These are phyloP conservation scores for Saturnispora ahearnii DNA, from an alignment of 805 yeast species.

Conservation along the genomic window DNA sequence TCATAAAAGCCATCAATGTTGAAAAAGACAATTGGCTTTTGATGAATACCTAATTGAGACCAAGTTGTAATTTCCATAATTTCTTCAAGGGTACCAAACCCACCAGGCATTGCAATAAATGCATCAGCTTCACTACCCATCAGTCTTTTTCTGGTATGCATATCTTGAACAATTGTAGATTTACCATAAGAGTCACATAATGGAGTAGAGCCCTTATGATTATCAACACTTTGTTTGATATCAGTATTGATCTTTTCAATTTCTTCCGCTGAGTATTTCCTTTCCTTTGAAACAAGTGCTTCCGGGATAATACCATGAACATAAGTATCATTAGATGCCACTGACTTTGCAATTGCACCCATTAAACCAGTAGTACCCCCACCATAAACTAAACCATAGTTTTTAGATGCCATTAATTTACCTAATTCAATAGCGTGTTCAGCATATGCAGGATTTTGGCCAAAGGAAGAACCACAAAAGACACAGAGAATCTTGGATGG, in stretches of 20 bases:
- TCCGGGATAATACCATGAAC: slow-evolving; percentile 86
- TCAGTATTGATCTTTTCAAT: slow-evolving; percentile 39
- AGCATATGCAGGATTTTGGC: slow-evolving; percentile 42
- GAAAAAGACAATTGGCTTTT: slow-evolving; percentile 68
- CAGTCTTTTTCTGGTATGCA: slow-evolving; percentile 81
- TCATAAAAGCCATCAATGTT: slow-evolving; percentile 78
- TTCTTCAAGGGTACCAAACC: slow-evolving; percentile 85
- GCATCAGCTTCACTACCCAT: slow-evolving; percentile 78
- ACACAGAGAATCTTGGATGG: slow-evolving; percentile 56
- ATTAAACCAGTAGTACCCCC: slow-evolving; percentile 84
- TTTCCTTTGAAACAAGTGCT: slow-evolving; percentile 67
- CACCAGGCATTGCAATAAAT: slow-evolving; percentile 86
- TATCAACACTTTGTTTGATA: slow-evolving; percentile 43
- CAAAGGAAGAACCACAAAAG: slow-evolving; percentile 79
- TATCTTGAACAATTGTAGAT: slow-evolving; percentile 74
- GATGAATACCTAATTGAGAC: slow-evolving; percentile 82
- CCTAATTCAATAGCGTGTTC: slow-evolving; percentile 56
- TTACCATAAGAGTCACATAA: slow-evolving; percentile 59
- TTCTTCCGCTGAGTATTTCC: slow-evolving; percentile 32
- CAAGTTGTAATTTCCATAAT: slow-evolving; percentile 85
- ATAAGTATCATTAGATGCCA: slow-evolving; percentile 48
- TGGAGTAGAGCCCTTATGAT: slow-evolving; percentile 60
- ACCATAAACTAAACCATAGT: slow-evolving; percentile 78
- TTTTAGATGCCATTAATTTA: slow-evolving; percentile 40
- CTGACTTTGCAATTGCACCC: slow-evolving; percentile 66